Evolutionary conservation across 192 early-diverging fungal genomes (phyloP).

Genomic region (Podila clonocystis): DNA sequence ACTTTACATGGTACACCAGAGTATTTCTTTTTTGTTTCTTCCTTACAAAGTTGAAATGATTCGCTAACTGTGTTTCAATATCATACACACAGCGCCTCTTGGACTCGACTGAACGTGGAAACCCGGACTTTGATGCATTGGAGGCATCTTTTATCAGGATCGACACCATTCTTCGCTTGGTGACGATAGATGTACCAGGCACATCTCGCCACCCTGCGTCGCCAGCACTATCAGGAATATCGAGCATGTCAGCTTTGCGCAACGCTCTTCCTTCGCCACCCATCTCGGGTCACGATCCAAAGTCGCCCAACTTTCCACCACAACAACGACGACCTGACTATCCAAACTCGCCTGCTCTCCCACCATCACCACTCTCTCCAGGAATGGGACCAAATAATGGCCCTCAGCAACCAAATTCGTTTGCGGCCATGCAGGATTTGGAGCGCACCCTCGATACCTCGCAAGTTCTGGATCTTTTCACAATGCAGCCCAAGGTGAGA

Average conservation of each 20-base stretch:
- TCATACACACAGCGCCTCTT: constrained; percentile 54
- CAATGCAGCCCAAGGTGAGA: constrained; percentile 54
- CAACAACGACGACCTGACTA: not conserved
- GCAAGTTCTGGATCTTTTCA: constrained; percentile 58
- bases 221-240: constrained; percentile 46
- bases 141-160: constrained; percentile 52
- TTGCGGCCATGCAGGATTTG: constrained; percentile 36
- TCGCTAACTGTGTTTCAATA: not conserved
- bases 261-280: constrained; percentile 44
- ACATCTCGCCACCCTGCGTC: constrained; percentile 48
- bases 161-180: constrained; percentile 56
- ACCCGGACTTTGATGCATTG: constrained; percentile 53
- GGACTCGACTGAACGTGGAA: constrained; percentile 55
- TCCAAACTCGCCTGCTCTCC: constrained; percentile 25
- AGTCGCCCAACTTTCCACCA: constrained; percentile 31
- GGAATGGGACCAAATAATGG: constrained; percentile 21
- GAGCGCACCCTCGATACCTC: constrained; percentile 54
- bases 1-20: constrained; percentile 57
- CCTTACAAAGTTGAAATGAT: not conserved
- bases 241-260: constrained; percentile 36
- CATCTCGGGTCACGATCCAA: constrained; percentile 9
- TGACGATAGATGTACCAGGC: constrained; percentile 40
- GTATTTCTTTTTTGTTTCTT: not conserved
- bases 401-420: constrained; percentile 12
- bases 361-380: constrained; percentile 38